phyloP scores from a whole-genome alignment of 2,329 filamentous ascomycete species.

The Hypoxylon sp. region DNA sequence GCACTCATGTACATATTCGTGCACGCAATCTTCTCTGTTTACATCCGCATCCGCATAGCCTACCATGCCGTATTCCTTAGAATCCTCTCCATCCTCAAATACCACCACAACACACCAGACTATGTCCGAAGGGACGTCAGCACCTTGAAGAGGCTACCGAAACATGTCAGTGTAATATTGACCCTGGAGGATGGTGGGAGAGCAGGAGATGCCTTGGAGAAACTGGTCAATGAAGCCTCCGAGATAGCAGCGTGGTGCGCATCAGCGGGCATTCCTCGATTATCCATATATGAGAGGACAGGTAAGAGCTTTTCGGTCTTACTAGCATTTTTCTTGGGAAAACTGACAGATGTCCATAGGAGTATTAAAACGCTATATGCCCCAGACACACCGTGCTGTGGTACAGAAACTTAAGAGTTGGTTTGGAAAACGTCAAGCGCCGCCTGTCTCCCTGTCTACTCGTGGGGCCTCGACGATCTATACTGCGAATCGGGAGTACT shows the following conservation, averaged over 20 bases:
- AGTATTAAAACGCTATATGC: slow-evolving; percentile 88
- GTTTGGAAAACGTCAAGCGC: slow-evolving; percentile 80
- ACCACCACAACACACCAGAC: slow-evolving; percentile 96
- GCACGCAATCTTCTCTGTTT: slow-evolving; percentile 88
- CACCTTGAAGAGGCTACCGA: slow-evolving; percentile 79
- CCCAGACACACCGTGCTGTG: slow-evolving; percentile 85
- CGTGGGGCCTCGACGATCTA: slow-evolving; percentile 60
- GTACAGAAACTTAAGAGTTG: slow-evolving; percentile 86
- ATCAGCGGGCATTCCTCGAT: slow-evolving; percentile 85
- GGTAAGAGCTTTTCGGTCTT: slow-evolving; percentile 68
- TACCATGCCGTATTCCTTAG: slow-evolving; percentile 85
- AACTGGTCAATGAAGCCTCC: slow-evolving; percentile 88
- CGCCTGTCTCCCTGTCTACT: slow-evolving; percentile 73
- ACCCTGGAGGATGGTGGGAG: slow-evolving; percentile 79
- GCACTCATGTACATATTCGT: slow-evolving; percentile 77
- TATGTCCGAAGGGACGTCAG: slow-evolving; percentile 91
- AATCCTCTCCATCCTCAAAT: slow-evolving; percentile 85
- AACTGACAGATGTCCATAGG: slow-evolving; percentile 66
- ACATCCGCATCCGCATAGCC: slow-evolving; percentile 84
- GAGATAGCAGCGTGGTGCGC: slow-evolving; percentile 95
- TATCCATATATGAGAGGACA: slow-evolving; percentile 93
- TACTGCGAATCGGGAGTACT: slow-evolving; percentile 51
- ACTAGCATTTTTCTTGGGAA: slow-evolving; percentile 19
- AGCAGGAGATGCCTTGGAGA: slow-evolving; percentile 82
- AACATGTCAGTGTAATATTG: slow-evolving; percentile 90